A percentile compares a stretch with the other conserved stretches of the same genome.
Evolutionary conservation across 768 basidiomycete genomes (phyloP).

Genomic region (Suillus plorans): DNA sequence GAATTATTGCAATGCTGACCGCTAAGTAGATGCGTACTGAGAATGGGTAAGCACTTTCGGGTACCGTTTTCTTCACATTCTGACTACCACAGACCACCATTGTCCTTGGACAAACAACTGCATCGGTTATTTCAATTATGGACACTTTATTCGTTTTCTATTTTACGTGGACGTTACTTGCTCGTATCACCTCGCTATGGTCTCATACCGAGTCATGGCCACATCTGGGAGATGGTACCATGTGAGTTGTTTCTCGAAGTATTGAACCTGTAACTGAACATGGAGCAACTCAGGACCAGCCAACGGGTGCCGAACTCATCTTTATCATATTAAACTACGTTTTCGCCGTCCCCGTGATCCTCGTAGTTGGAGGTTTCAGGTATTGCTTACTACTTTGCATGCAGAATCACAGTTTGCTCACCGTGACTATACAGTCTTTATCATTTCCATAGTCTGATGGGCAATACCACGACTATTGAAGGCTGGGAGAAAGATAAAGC

Average conservation of each 20-base stretch:
- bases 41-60: slow-evolving; percentile 66
- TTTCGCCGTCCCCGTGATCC: slow-evolving; percentile 78
- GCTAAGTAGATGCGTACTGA: slow-evolving; percentile 67
- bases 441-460: slow-evolving; percentile 73
- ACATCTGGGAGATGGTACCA: slow-evolving; percentile 47
- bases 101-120: slow-evolving; percentile 96
- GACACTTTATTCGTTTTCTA: slow-evolving; percentile 86
- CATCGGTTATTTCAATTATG: slow-evolving; percentile 90
- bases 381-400: slow-evolving; percentile 25
- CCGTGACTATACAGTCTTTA: slow-evolving; percentile 62
- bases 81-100: slow-evolving; percentile 64
- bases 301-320: slow-evolving; percentile 66
- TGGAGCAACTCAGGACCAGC: slow-evolving; percentile 56
- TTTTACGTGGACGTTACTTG: slow-evolving; percentile 92
- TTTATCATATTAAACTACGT: slow-evolving; percentile 89
- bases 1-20: neutral
- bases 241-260: slow-evolving; percentile 37
- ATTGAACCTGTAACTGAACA: neutral
- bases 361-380: slow-evolving; percentile 93
- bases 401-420: slow-evolving; percentile 9
- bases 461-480: slow-evolving; percentile 95
- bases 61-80: slow-evolving; percentile 3
- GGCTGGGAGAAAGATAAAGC: slow-evolving; percentile 98
- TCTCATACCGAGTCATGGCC: slow-evolving; percentile 61
- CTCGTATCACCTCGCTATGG: slow-evolving; percentile 83